Base-by-base conservation (phyloP, 306 rosid species). In the Dryas octopetala region DNA sequence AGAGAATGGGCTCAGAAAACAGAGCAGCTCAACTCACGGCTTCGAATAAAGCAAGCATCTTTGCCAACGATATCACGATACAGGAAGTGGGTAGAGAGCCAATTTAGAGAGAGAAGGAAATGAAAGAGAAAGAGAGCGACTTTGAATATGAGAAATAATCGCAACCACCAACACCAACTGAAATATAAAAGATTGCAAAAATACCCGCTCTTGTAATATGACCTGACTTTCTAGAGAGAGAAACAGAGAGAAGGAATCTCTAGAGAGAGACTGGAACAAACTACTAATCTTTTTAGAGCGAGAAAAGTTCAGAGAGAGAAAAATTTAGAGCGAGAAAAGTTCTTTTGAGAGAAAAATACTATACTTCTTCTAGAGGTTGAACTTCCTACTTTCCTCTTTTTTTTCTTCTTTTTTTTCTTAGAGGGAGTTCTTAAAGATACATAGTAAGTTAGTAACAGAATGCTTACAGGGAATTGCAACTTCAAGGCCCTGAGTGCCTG, bases 131-230 rank as follows among this genome's bases (percentile, higher is more conserved):
- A 74, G 71, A 63, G 61, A 74, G 70, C 32, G 51, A 11, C 32
- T 53, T 6, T 40, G 55, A 75, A 71, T 44, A 40, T 26, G 74
- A 64, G 82, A 76, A 73, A 70, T 71, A 84, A 69, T 77, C 52
- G 73, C 68, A 77, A 64, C 82, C 73, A 80, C 82, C 77, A 79
- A 57, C 81, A 40, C 28, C 32, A 67, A 23, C 66, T 60, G 15
- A 54, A 62, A 71, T 14, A 48, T 48, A 49, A 72, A 61, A 78
- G 62, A 71, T 49, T 70, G 79, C 86, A 68, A 61, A 15, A 76
- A 68, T 13, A 79, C 79, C 71, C 79, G 81, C 80, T 70, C 86
- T 48, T 52, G 12, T 44, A 3, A 16, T 71, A 61, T 46, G 77
- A n/a, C 83, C 78, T 61, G 79, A 70, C 59, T 47, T 40, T 77